Evolutionary conservation across 495 filamentous ascomycete genomes (phyloP).

Genomic region (Penicillium alfredii): DNA sequence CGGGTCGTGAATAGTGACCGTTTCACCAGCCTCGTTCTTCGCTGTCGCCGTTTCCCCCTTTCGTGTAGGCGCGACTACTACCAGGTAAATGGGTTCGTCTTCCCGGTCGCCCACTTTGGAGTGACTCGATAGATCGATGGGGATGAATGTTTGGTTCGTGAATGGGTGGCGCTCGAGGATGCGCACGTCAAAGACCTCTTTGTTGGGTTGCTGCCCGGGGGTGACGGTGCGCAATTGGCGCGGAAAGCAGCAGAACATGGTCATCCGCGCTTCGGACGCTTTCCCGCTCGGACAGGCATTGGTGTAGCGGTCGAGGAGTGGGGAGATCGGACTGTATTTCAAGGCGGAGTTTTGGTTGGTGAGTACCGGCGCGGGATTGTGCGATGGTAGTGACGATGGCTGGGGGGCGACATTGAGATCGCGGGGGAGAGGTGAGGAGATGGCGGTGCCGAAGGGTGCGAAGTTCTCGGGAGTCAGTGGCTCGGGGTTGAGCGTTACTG

Average conservation of each 20-base stretch:
- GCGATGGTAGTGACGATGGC: constrained; percentile 35
- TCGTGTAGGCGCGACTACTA: constrained; percentile 79
- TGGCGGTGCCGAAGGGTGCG: constrained; percentile 74
- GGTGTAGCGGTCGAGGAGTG: constrained; percentile 59
- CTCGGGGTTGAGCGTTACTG: constrained; percentile 39
- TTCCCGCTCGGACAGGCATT: constrained; percentile 54
- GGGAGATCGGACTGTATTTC: constrained; percentile 76
- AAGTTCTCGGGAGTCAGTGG: constrained; percentile 64
- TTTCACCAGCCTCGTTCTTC: constrained; percentile 28
- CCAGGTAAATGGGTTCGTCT: constrained; percentile 56
- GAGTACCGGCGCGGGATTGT: constrained; percentile 31
- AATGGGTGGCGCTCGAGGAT: constrained; percentile 92
- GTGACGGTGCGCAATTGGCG: constrained; percentile 40
- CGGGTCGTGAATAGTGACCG: constrained; percentile 46
- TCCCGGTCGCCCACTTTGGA: constrained; percentile 24
- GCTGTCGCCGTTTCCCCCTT: constrained; percentile 28
- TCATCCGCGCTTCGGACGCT: constrained; percentile 60
- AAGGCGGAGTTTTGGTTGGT: constrained; percentile 86
- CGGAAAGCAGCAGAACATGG: constrained; percentile 85
- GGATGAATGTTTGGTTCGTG: constrained; percentile 89
- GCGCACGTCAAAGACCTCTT: constrained; percentile 54
- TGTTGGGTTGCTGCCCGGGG: constrained; percentile 8
- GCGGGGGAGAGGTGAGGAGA: constrained; percentile 62
- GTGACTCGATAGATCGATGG: constrained; percentile 53
- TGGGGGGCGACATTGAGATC: constrained; percentile 42